Evolutionary conservation across 495 filamentous ascomycete genomes (phyloP), one percentile per base, ranked within the genome.

Genomic region (Hypoxylon lienhwacheense): DNA sequence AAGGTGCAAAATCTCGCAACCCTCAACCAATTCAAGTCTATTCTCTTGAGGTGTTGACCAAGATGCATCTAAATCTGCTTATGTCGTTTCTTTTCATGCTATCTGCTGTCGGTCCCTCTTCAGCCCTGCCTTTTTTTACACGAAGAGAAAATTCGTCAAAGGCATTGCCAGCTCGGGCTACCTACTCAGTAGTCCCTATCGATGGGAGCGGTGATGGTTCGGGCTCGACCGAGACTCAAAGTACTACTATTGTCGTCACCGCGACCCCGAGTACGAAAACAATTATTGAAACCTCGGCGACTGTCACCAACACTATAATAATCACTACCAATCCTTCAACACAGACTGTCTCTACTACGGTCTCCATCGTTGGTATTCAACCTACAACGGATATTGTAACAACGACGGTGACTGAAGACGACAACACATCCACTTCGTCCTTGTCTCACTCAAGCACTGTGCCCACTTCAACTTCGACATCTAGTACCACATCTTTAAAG

Each of bases 161-260:
- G 8, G 35, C 35, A 3, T 45, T 65, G 2, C 49, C 45, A 10
- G 51, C 65, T 32, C 59, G 67, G 7, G 66, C 67, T 35, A 69
- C 63, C 4, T 72, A 69, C 17, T 72, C 69, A 11, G 55, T 72
- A n/a, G 59, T 72, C 24, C 67, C 69, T 1, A 70, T 72, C 24
- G 62, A 67, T 40, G 69, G 64, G 8, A 58, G 61, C 34, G 51
- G 51, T 12, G 43, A 53, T 25, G 49, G 22, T 32, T 59, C 46
- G n/a, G 56, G 47, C 29, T 33, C 41, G 31, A 58, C 58, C 7
- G 31, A 33, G 55, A 61, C 36, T 25, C 26, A 8, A 35, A 54
- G 60, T 2, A 65, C 63, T 50, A 68, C 65, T n/a, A 32, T 59
- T 22, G 53, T 64, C 32, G 39, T 63, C 26, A 61, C 62, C 5